phyloP scores from a whole-genome alignment of 2,329 filamentous ascomycete species.

The Colletotrichum sp. region DNA sequence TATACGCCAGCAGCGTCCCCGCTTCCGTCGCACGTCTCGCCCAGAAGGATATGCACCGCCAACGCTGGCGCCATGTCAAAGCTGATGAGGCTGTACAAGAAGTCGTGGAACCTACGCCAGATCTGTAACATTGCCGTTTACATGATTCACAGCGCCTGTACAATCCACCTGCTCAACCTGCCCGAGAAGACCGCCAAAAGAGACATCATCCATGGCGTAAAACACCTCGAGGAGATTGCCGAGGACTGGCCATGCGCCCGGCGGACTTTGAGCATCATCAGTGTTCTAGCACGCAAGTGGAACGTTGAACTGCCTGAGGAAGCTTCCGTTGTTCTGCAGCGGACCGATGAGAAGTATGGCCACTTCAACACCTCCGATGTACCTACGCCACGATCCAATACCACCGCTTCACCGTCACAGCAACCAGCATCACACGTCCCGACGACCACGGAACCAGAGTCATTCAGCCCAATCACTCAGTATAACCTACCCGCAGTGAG shows the following conservation, averaged over 20 bases:
- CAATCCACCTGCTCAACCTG: conserved; percentile 90
- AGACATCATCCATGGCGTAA: conserved; percentile 89
- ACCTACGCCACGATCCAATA: conserved; percentile 53
- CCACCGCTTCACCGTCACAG: conserved; percentile 30
- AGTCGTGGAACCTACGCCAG: conserved; percentile 86
- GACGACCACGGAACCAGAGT: conserved; percentile 28
- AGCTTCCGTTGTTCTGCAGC: conserved; percentile 74
- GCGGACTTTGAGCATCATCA: conserved; percentile 83
- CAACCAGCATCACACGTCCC: conserved; percentile 26
- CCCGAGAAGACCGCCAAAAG: conserved; percentile 89
- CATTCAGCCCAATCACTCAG: conserved; percentile 39
- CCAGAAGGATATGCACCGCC: conserved; percentile 87
- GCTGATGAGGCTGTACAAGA: conserved; percentile 92
- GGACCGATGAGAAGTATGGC: conserved; percentile 82
- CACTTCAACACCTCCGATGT: conserved; percentile 68
- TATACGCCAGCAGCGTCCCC: conserved; percentile 84
- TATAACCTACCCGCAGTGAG: conserved; percentile 33
- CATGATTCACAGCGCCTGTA: conserved; percentile 92
- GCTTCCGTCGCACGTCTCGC: conserved; percentile 85
- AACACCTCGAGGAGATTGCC: conserved; percentile 92
- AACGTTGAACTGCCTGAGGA: conserved; percentile 86
- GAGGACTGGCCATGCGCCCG: conserved; percentile 93
- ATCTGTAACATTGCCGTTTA: conserved; percentile 98
- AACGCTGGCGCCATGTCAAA: conserved; percentile 92
- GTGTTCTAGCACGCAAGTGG: conserved; percentile 88